Conservation (phyloP, 768 basidiomycete species). For the Lentinula guzmanii region DNA sequence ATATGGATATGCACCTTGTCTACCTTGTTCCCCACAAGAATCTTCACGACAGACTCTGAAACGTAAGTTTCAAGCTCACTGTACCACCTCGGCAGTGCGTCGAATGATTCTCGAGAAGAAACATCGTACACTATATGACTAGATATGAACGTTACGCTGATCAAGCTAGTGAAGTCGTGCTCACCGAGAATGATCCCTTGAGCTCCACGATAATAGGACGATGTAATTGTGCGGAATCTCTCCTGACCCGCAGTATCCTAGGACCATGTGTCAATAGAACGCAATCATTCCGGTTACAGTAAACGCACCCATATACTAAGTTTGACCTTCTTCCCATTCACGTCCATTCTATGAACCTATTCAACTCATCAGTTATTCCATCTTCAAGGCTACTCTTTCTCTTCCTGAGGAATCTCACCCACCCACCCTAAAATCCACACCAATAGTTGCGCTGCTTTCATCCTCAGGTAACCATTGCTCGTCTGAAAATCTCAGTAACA, state of each 20-base stretch:
- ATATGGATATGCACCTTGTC: conserved; percentile 60
- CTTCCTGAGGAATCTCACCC: not conserved
- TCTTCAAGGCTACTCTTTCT: not conserved
- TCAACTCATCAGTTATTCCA: not conserved
- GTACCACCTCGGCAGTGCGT: conserved; percentile 91
- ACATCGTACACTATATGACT: conserved; percentile 84
- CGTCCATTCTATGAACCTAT: conserved; percentile 85
- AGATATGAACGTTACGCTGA: not conserved
- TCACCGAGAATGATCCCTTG: conserved; percentile 76
- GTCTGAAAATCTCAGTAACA: conserved; percentile 92
- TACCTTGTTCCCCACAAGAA: conserved; percentile 91
- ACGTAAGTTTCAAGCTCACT: conserved; percentile 93
- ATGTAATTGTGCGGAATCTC: conserved; percentile 92
- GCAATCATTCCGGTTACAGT: not conserved
- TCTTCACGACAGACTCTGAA: conserved; percentile 79
- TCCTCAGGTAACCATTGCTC: conserved; percentile 93
- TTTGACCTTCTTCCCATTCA: conserved; percentile 81
- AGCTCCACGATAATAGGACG: conserved; percentile 89
- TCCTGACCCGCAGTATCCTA: conserved; percentile 97
- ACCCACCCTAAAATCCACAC: conserved; percentile 80
- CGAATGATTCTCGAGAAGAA: conserved; percentile 86
- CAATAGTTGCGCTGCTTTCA: conserved; percentile 80
- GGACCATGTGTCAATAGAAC: not conserved
- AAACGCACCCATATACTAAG: conserved; percentile 89
- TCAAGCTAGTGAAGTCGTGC: conserved; percentile 6